These are phyloP conservation scores for Talaromyces sp. DNA, from an alignment of 2,329 filamentous ascomycete species.

Conservation along the genomic window DNA sequence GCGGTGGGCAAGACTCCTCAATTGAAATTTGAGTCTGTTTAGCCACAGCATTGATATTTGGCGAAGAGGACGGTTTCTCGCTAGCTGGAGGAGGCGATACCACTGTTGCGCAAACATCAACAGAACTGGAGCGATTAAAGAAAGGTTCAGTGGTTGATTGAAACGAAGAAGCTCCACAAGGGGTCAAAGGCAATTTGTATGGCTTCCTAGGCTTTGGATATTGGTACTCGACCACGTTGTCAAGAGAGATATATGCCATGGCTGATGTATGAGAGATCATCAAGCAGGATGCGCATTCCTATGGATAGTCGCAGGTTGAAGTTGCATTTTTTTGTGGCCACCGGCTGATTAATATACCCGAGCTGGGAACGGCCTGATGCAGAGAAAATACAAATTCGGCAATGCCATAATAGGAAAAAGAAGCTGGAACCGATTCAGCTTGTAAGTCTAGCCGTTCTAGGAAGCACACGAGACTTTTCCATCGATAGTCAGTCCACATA, in stretches of 20 bases:
- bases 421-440: neutral
- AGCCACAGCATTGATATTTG: neutral
- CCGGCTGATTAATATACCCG: constrained; percentile 1
- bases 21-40: neutral
- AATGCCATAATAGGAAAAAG: neutral
- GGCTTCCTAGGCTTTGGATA: neutral
- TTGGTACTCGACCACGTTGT: neutral
- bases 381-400: neutral
- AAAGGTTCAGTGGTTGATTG: neutral
- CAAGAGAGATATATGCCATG: constrained; percentile 1
- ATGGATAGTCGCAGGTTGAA: neutral
- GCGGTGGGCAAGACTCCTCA: neutral
- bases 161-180: neutral
- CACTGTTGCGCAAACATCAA: neutral
- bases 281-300: neutral
- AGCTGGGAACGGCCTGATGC: neutral
- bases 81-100: neutral
- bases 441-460: no score
- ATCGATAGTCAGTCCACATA: no score
- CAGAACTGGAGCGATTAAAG: neutral
- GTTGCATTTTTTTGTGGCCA: neutral
- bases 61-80: neutral
- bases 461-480: no score
- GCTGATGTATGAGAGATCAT: neutral
- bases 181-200: neutral